A percentile compares a stretch with the other conserved stretches of the same genome.
Conservation (phyloP, 2,329 filamentous ascomycete species). For the Sarocladium strictum region DNA sequence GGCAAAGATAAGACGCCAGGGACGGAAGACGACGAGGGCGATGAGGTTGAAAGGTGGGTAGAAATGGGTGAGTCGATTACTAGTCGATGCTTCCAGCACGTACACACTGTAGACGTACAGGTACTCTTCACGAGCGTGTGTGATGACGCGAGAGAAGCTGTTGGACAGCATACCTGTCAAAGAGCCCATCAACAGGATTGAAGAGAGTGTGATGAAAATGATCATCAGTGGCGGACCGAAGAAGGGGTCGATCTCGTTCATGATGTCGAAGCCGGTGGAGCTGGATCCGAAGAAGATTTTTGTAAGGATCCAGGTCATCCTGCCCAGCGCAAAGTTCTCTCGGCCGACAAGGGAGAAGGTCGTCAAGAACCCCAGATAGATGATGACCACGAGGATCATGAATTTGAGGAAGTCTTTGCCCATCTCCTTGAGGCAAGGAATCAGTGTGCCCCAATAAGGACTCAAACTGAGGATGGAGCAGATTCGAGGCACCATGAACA, state of each 20-base stretch:
- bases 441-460: conserved; percentile 84
- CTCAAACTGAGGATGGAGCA: conserved; percentile 83
- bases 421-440: conserved; percentile 92
- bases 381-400: conserved; percentile 68
- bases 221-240: conserved; percentile 60
- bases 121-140: conserved; percentile 66
- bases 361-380: conserved; percentile 85
- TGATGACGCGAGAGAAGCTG: conserved; percentile 61
- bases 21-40: conserved; percentile 64
- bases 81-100: conserved; percentile 61
- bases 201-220: conserved; percentile 70
- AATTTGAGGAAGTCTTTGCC: conserved; percentile 88
- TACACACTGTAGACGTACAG: conserved; percentile 68
- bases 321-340: conserved; percentile 54
- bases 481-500: conserved; percentile 85
- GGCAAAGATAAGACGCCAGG: conserved; percentile 62
- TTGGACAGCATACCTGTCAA: conserved; percentile 74
- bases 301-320: conserved; percentile 72
- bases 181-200: conserved; percentile 72
- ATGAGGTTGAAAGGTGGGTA: conserved; percentile 70
- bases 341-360: conserved; percentile 77
- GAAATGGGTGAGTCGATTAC: conserved; percentile 63
- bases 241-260: conserved; percentile 52
- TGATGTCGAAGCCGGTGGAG: conserved; percentile 67
- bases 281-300: conserved; percentile 78